Evolutionary conservation across 306 rosid species (phyloP).

Genomic region (Cicer pinnatifidum): DNA sequence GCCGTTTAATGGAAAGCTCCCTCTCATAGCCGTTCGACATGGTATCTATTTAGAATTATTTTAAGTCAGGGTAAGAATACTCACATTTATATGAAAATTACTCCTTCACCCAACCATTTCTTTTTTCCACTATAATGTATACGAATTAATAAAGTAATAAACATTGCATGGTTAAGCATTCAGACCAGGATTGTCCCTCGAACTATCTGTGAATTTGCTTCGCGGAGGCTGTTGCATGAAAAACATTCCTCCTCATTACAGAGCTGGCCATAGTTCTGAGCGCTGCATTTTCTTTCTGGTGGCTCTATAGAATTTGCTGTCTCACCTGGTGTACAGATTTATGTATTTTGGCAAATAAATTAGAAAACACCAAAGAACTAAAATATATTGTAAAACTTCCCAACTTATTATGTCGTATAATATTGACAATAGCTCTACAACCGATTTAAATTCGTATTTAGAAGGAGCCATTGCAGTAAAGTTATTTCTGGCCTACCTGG

Average conservation of each 20-base stretch:
- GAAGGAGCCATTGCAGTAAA: conserved; percentile 24
- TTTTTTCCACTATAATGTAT: neutral
- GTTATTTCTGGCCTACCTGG: conserved; percentile 67
- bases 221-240: conserved; percentile 81
- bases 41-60: conserved; percentile 71
- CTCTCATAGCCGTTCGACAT: conserved; percentile 91
- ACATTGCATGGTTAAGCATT: conserved; percentile 39
- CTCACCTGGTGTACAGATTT: conserved; percentile 70
- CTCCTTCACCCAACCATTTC: neutral
- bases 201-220: conserved; percentile 74
- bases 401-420: conserved; percentile 14
- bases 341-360: conserved; percentile 44
- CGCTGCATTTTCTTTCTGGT: conserved; percentile 74
- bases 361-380: conserved; percentile 38
- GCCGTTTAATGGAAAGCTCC: conserved; percentile 95
- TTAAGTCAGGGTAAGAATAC: conserved; percentile 41
- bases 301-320: conserved; percentile 82
- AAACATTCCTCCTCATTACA: conserved; percentile 81
- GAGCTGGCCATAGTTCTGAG: conserved; percentile 65
- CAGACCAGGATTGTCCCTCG: conserved; percentile 90
- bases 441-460: conserved; percentile 26
- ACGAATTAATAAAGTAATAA: conserved; percentile 17
- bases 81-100: conserved; percentile 29
- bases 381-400: conserved; percentile 28
- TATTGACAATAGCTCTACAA: conserved; percentile 31